A percentile compares a stretch with the other conserved stretches of the same genome.
Evolutionary conservation across 495 filamentous ascomycete genomes (phyloP).

Genomic region (Penicillium nucicola): DNA sequence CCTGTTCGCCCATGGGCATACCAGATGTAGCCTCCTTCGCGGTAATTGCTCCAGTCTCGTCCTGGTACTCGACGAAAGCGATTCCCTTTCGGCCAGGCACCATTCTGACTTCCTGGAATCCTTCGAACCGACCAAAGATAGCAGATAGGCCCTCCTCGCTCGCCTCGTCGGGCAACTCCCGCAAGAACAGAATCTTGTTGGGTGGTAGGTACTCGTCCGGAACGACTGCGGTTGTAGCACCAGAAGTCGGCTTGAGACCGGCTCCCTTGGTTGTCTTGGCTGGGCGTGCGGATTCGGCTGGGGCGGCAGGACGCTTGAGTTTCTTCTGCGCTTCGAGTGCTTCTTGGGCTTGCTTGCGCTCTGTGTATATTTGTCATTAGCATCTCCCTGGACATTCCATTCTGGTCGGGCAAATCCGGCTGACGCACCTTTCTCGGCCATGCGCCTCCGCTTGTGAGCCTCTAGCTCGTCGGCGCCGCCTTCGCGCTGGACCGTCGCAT

Average conservation of each 20-base stretch:
- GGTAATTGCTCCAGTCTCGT: constrained; percentile 81
- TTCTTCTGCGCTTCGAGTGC: constrained; percentile 78
- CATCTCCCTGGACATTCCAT: neutral
- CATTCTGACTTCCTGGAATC: constrained; percentile 87
- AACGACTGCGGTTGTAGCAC: constrained; percentile 68
- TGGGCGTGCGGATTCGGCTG: constrained; percentile 54
- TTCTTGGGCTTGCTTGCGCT: constrained; percentile 87
- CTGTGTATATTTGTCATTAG: constrained; percentile 40
- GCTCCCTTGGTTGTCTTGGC: constrained; percentile 71
- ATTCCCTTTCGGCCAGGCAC: constrained; percentile 87
- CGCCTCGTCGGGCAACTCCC: constrained; percentile 85
- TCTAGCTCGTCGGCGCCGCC: constrained; percentile 82
- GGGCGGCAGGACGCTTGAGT: constrained; percentile 67
- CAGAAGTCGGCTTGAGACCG: constrained; percentile 76
- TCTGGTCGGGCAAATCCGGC: neutral
- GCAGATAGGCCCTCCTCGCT: constrained; percentile 73
- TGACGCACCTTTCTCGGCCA: constrained; percentile 84
- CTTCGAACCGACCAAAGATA: constrained; percentile 87
- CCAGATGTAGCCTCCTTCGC: constrained; percentile 94
- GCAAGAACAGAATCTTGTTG: constrained; percentile 96
- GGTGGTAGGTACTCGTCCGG: constrained; percentile 97
- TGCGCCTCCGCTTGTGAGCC: constrained; percentile 74
- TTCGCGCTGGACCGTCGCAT: constrained; percentile 74
- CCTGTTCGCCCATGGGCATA: constrained; percentile 75
- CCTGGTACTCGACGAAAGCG: constrained; percentile 95